A percentile compares a stretch with the other conserved stretches of the same genome.
phyloP scores from a whole-genome alignment of 2,329 filamentous ascomycete genomes.

The Coniochaeta sp. region DNA sequence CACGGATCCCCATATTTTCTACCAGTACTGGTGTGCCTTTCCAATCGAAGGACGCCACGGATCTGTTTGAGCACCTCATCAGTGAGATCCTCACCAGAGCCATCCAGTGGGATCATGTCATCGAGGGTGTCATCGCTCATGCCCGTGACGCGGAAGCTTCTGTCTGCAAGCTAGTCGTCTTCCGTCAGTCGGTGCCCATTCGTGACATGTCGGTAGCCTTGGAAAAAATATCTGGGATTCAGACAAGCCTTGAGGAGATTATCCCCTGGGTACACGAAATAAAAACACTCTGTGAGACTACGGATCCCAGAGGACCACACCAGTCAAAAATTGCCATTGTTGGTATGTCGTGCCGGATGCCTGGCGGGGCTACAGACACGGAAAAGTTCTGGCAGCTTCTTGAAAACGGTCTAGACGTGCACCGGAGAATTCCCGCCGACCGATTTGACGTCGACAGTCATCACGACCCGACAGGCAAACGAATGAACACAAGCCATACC shows the following conservation, averaged over 20 bases:
- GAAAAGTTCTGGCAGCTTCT: constrained; percentile 63
- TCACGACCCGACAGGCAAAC: constrained; percentile 59
- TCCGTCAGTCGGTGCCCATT: constrained; percentile 18
- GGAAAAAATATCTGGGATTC: neutral
- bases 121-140: constrained; percentile 13
- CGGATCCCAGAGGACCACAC: neutral
- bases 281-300: neutral
- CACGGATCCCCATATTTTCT: constrained; percentile 21
- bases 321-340: constrained; percentile 51
- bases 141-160: constrained; percentile 7
- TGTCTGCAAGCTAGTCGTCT: constrained; percentile 15
- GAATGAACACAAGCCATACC: constrained; percentile 13
- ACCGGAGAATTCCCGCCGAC: constrained; percentile 53
- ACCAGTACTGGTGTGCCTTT: constrained; percentile 21
- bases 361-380: constrained; percentile 45
- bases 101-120: constrained; percentile 21
- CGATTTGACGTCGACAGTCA: constrained; percentile 62
- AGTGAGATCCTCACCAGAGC: constrained; percentile 20
- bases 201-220: constrained; percentile 17
- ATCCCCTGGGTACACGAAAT: constrained; percentile 16
- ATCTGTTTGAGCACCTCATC: constrained; percentile 17
- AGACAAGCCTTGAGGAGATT: constrained; percentile 10
- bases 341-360: constrained; percentile 59
- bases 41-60: constrained; percentile 13
- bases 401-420: constrained; percentile 58